phyloP scores from a whole-genome alignment of 371 early-diverging fungal genomes.

The Mortierella sp. region DNA sequence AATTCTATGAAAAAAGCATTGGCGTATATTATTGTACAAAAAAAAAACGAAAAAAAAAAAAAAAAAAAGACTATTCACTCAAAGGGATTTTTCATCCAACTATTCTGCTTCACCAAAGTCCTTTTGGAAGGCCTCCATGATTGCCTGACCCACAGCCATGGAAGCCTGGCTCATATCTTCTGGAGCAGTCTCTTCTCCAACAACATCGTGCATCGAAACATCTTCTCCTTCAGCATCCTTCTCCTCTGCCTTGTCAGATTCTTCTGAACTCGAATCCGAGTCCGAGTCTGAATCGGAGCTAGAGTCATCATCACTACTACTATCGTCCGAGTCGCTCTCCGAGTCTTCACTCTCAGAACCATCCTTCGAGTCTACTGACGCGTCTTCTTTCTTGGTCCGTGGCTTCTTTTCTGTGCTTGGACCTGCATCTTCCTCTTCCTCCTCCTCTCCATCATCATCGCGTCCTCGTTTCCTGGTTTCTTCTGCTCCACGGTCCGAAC shows the following conservation, averaged over 20 bases:
- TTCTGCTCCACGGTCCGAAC: neutral
- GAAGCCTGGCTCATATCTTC: neutral
- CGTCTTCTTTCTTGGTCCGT: neutral
- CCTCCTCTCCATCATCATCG: neutral
- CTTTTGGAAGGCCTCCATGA: conserved; percentile 42
- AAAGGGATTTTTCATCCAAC: no score
- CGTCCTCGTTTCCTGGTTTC: conserved; percentile 9
- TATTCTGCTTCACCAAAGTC: conserved; percentile 33
- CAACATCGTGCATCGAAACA: neutral
- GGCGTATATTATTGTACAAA: no score
- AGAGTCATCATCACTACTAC: conserved; percentile 8
- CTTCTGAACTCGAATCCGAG: conserved; percentile 23
- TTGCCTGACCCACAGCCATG: conserved; percentile 33
- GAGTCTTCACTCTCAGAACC: conserved; percentile 9
- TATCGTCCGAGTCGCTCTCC: conserved; percentile 10
- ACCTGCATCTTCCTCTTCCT: neutral
- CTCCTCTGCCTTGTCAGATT: conserved; percentile 17
- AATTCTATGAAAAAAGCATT: no score
- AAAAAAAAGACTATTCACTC: no score
- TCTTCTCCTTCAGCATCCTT: conserved; percentile 5
- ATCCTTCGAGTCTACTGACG: neutral
- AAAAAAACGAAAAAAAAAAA: no score
- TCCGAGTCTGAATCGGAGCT: conserved; percentile 13
- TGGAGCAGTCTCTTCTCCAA: neutral
- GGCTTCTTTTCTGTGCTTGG: conserved; percentile 1